Base-by-base conservation (phyloP, 2,329 filamentous ascomycete genomes). In the Mycogone perniciosa region DNA sequence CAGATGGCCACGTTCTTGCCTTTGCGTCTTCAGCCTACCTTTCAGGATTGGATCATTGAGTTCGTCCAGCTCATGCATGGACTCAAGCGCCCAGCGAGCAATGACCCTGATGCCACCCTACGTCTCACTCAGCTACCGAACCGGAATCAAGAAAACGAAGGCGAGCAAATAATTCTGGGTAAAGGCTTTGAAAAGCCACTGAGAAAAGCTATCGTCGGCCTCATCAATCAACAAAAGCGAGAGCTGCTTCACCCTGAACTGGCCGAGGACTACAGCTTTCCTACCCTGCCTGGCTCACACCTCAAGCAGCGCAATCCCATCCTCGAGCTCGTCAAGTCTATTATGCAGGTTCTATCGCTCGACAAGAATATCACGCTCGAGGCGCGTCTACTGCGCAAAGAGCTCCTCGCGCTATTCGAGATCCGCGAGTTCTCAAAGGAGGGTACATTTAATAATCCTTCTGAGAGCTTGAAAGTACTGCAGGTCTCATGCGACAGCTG, bases 51-150 rank as follows among this genome's bases (percentile, higher is more conserved):
- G 89, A 82, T 96, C 3, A 82, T 96, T 10, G 89, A 96, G 64
- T 99, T 96, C 67, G 88, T 99, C 58, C 84, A 96, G 58, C 77
- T 96, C 49, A 96, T 99, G 91, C 91, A 96, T 62, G 72, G 76
- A 9, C 77, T 91, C 55, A 99, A 97, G 69, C 81, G 84, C 5
- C 85, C 87, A 0, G 68, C 69, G 1, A 73, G 73, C 29, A 74
- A 73, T 13, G 73, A 76, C 47, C 70, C 71, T 2, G 71, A 73
- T 53, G 72, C 71, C 10, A 84, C 76, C 30, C 78, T 74, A 42
- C 78, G 76, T 20, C 71, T 77, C 51, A 87, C 75, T 3, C 84
- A 79, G 60, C 70, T 85, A 41, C 77, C 79, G 43, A 67, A 76
- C 5, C 86, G 86, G 57, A 69, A 66, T 46, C 53, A 80, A 9